phyloP scores from a whole-genome alignment of 306 rosid species.

The Vigna hirtella region DNA sequence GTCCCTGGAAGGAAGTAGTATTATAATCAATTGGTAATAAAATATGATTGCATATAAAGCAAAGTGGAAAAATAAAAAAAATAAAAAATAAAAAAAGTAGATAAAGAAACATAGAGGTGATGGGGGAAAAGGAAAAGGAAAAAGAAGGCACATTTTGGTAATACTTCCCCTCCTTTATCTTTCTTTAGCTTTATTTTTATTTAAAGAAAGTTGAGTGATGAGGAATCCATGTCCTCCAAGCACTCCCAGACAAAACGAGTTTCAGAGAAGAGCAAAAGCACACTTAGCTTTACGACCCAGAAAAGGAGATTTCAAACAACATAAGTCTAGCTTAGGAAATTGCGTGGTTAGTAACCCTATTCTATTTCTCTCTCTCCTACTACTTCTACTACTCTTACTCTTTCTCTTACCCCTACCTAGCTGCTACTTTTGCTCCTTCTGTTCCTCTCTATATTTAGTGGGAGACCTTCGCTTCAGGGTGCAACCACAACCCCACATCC shows the following conservation, averaged over 20 bases:
- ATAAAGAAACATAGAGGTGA: slow-evolving; percentile 43
- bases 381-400: slow-evolving; percentile 28
- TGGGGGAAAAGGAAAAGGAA: slow-evolving; percentile 49
- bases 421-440: not conserved
- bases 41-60: slow-evolving; percentile 49
- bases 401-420: slow-evolving; percentile 10
- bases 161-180: slow-evolving; percentile 46
- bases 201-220: slow-evolving; percentile 57
- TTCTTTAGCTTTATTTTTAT: slow-evolving; percentile 52
- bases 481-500: slow-evolving; percentile 76
- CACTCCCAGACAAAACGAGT: slow-evolving; percentile 88
- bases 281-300: slow-evolving; percentile 88
- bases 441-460: slow-evolving; percentile 66
- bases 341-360: slow-evolving; percentile 74
- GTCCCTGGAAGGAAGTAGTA: slow-evolving; percentile 40
- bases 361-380: slow-evolving; percentile 17
- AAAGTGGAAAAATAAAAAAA: not conserved
- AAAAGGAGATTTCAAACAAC: slow-evolving; percentile 95
- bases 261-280: slow-evolving; percentile 86
- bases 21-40: slow-evolving; percentile 50
- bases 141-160: slow-evolving; percentile 56
- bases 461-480: slow-evolving; percentile 53
- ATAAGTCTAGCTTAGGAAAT: slow-evolving; percentile 86
- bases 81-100: not conserved
- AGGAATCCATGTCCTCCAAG: slow-evolving; percentile 96